A percentile compares a stretch with the other conserved stretches of the same genome.
These are phyloP conservation scores for Neofusicoccum laricinum DNA, from an alignment of 2,329 filamentous ascomycete genomes.

Conservation along the genomic window DNA sequence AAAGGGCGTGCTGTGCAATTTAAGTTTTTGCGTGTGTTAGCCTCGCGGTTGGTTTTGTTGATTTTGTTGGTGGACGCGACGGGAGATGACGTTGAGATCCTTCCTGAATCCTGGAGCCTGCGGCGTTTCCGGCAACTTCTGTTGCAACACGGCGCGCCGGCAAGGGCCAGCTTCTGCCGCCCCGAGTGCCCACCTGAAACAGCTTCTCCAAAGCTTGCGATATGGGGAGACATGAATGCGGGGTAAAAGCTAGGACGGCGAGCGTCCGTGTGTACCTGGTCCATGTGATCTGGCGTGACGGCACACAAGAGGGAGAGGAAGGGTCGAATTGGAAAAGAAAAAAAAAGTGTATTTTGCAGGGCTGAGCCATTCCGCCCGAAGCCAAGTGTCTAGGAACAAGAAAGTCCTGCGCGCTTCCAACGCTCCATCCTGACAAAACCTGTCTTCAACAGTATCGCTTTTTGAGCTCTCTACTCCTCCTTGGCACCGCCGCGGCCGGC, in stretches of 20 bases:
- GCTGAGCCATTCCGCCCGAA: not conserved
- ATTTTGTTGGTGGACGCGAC: not conserved
- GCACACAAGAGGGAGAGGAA: not conserved
- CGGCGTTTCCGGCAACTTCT: not conserved
- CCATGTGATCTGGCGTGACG: not conserved
- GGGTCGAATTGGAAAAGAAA: not conserved
- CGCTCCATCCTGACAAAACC: not conserved
- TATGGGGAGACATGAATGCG: not conserved
- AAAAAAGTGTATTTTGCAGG: not conserved
- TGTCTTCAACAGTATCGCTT: not conserved
- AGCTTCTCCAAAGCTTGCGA: not conserved
- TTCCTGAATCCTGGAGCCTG: not conserved
- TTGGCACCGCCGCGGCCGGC: slow-evolving; percentile 50
- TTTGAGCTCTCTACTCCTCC: slow-evolving; percentile 44
- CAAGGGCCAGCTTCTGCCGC: slow-evolving; percentile 14
- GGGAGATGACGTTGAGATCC: slow-evolving; percentile 6
- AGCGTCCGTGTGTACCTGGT: not conserved
- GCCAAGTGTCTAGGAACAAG: not conserved
- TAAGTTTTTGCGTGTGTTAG: not conserved
- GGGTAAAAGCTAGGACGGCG: not conserved
- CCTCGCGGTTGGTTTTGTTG: not conserved
- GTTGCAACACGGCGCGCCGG: not conserved
- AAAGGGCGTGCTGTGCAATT: too few relatives aligned
- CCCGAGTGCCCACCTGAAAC: not conserved
- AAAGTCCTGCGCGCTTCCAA: not conserved